phyloP scores from a whole-genome alignment of 2,329 filamentous ascomycete species.

The Aspergillus sp. region DNA sequence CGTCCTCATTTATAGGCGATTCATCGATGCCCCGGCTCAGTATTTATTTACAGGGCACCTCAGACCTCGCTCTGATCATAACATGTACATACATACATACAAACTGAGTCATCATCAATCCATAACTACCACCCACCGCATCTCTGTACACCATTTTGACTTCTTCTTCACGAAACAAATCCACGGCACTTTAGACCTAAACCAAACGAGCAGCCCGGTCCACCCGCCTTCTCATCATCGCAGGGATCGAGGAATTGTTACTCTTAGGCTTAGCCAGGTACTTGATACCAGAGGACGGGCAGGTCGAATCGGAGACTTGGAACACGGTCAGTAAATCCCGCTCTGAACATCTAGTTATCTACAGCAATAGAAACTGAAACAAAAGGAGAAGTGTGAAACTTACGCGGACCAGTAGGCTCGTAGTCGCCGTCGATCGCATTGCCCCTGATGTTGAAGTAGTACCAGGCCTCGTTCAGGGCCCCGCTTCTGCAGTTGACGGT shows the following conservation, averaged over 20 bases:
- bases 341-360: background rate
- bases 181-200: background rate
- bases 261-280: conserved; percentile 59
- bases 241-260: background rate
- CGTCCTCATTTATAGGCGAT: background rate
- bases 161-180: background rate
- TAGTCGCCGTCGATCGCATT: conserved; percentile 63
- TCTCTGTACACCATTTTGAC: background rate
- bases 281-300: conserved; percentile 62
- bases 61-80: background rate
- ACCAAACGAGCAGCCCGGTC: conserved; percentile 2
- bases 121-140: background rate
- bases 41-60: background rate
- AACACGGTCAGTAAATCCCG: background rate
- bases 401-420: conserved; percentile 53
- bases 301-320: conserved; percentile 51
- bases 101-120: background rate
- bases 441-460: conserved; percentile 53
- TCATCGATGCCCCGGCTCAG: background rate
- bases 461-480: conserved; percentile 56
- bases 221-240: background rate
- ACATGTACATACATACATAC: background rate
- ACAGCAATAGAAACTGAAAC: too few relatives aligned
- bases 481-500: conserved; percentile 52
- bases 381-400: conserved; percentile 18